Base-by-base conservation (phyloP, 257 asterid genomes). In the Osmanthus fragrans region DNA sequence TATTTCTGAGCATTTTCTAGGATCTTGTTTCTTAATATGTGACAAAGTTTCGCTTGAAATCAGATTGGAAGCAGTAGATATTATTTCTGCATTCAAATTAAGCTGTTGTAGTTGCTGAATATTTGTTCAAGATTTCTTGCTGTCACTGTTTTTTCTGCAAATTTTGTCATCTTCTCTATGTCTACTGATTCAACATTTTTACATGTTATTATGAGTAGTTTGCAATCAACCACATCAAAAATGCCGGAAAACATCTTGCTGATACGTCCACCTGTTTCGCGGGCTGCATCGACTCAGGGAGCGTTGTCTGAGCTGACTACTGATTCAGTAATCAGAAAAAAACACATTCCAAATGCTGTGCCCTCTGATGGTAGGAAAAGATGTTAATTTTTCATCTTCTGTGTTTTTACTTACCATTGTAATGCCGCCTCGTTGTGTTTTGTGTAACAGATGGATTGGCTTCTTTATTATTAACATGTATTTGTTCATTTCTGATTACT, bases 211-310 rank as follows among this genome's bases (percentile, higher is more conserved):
- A 74, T 74, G 66, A 69, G 54, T 72, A 90, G 97, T 85, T 77
- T 72, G 76, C 80, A 72, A 70, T 27, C 86, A 7, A 70, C 83
- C 75, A 77, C 82, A 54, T 73, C 85, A 45, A 91, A 87, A 80
- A 90, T 88, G 68, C 87, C 88, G 16, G 98, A 92, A 78, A 92
- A 87, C 80, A 84, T 90, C 71, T 87, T 90, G 86, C 88, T 91
- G 87, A 89, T 93, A 81, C 93, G 95, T 74, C 97, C 96, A 25
- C 92, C 97, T 12, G 92, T 87, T 33, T 76, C 96, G 63, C 88
- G 87, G 75, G 83, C 86, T 51, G 85, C 89, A 70, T 88, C 97
- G 68, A 88, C 92, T 74, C 92, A 87, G 82, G 99, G 88, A 45
- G 91, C 85, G 27, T 76, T 92, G 71, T 82, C 88, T 29, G 97